phyloP scores from a whole-genome alignment of 345 rosid species.

The Ceriops zippeliana region DNA sequence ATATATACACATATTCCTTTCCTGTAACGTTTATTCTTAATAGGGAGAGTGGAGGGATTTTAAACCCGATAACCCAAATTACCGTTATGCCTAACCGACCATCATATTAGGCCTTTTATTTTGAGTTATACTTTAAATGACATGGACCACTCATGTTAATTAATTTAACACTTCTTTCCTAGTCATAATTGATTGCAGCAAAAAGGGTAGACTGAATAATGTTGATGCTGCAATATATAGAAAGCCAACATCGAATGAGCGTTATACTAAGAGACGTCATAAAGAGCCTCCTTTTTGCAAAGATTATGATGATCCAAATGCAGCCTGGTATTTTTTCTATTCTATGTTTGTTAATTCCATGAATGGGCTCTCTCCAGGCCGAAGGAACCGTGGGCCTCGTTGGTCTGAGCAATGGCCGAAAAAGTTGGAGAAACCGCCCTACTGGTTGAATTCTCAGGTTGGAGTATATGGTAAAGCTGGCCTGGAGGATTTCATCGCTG shows the following conservation, averaged over 20 bases:
- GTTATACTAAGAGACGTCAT: slow-evolving; percentile 51
- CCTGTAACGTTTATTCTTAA: too few relatives aligned
- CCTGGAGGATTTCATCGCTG: slow-evolving; percentile 55
- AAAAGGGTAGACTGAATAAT: slow-evolving; percentile 52
- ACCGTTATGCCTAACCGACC: too few relatives aligned
- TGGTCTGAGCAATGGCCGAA: slow-evolving; percentile 77
- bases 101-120: too few relatives aligned
- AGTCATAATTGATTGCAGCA: slow-evolving; percentile 38
- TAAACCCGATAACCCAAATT: too few relatives aligned
- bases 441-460: slow-evolving; percentile 59
- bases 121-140: too few relatives aligned
- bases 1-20: too few relatives aligned
- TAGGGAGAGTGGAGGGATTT: too few relatives aligned
- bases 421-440: slow-evolving; percentile 60
- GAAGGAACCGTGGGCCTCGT: slow-evolving; percentile 46
- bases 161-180: slow-evolving; percentile 9
- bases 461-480: slow-evolving; percentile 73
- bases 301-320: slow-evolving; percentile 67
- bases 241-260: slow-evolving; percentile 62
- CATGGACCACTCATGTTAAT: too few relatives aligned
- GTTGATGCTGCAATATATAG: slow-evolving; percentile 65
- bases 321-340: slow-evolving; percentile 55
- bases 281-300: slow-evolving; percentile 60
- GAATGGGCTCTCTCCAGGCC: background rate
- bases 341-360: background rate